Conservation (phyloP, 1,284 basidiomycete species). For the Cryptococcus deneoformans region DNA sequence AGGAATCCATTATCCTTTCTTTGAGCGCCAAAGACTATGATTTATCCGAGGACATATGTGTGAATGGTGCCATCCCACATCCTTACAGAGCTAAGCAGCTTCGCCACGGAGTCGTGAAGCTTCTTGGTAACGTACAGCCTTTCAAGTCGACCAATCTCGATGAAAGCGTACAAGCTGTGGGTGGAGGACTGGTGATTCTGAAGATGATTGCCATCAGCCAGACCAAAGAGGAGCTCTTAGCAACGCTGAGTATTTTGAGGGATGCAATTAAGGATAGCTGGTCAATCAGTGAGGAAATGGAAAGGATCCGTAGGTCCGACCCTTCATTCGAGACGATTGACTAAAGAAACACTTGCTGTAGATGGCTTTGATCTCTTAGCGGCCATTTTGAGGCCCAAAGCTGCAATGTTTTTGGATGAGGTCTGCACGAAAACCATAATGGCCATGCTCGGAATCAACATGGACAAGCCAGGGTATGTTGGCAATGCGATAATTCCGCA, state of each 20-base stretch:
- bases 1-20: constrained; percentile 44
- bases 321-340: neutral
- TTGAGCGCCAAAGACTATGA: constrained; percentile 37
- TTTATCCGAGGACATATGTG: constrained; percentile 14
- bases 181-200: constrained; percentile 73
- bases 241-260: constrained; percentile 67
- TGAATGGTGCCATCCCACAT: constrained; percentile 42
- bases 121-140: constrained; percentile 62
- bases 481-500: constrained; percentile 26
- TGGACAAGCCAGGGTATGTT: constrained; percentile 68
- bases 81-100: constrained; percentile 30
- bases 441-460: constrained; percentile 78
- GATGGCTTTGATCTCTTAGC: constrained; percentile 86
- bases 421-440: constrained; percentile 74
- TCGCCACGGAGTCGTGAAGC: constrained; percentile 33
- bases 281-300: constrained; percentile 91
- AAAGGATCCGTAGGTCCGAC: constrained; percentile 63
- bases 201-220: constrained; percentile 74
- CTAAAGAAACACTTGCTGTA: constrained; percentile 37
- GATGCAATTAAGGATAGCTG: constrained; percentile 79
- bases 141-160: constrained; percentile 67
- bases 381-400: constrained; percentile 68
- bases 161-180: constrained; percentile 74
- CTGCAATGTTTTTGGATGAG: constrained; percentile 67
- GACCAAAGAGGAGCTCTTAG: constrained; percentile 69